Conservation (phyloP, 2,329 filamentous ascomycete species). For the Laburnicola sp. region DNA sequence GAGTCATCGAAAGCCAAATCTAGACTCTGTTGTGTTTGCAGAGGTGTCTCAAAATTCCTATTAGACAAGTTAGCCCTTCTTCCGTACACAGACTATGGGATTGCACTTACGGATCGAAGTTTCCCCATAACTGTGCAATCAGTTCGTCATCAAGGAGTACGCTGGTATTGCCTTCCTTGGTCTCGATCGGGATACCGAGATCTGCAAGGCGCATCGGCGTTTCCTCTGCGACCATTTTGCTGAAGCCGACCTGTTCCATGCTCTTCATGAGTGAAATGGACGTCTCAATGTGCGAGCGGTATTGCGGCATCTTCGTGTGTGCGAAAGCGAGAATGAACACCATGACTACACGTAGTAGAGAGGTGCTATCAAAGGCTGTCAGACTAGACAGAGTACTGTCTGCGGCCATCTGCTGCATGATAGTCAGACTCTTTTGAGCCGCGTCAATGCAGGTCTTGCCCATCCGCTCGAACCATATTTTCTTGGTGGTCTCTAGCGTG, state of each 20-base stretch:
- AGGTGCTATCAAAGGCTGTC: conserved; percentile 43
- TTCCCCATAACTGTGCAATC: conserved; percentile 38
- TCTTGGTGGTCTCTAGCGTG: conserved; percentile 30
- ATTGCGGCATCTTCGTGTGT: conserved; percentile 32
- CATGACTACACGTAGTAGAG: conserved; percentile 38
- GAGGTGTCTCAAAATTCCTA: conserved; percentile 38
- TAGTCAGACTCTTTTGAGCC: conserved; percentile 32
- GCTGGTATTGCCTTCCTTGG: conserved; percentile 7
- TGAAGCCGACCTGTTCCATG: conserved; percentile 43
- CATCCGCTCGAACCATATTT: conserved; percentile 40
- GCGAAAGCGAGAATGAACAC: conserved; percentile 43
- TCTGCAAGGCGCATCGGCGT: conserved; percentile 37
- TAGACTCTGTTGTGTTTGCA: conserved; percentile 40
- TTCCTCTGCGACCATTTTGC: conserved; percentile 40
- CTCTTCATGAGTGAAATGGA: conserved; percentile 24
- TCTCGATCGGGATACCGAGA: conserved; percentile 31
- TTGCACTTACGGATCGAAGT: conserved; percentile 35
- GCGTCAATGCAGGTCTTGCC: conserved; percentile 39
- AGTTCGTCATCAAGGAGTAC: conserved; percentile 34
- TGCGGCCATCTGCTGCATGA: conserved; percentile 35
- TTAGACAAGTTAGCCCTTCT: neutral
- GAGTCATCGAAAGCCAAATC: conserved; percentile 39
- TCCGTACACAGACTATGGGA: neutral
- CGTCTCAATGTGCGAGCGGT: conserved; percentile 32
- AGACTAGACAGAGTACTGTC: conserved; percentile 34